Percentiles rank a stretch among this genome's conserved stretches.
Evolutionary conservation across 257 asterid species (phyloP).

Genomic region (Nicotiana noctiflora): DNA sequence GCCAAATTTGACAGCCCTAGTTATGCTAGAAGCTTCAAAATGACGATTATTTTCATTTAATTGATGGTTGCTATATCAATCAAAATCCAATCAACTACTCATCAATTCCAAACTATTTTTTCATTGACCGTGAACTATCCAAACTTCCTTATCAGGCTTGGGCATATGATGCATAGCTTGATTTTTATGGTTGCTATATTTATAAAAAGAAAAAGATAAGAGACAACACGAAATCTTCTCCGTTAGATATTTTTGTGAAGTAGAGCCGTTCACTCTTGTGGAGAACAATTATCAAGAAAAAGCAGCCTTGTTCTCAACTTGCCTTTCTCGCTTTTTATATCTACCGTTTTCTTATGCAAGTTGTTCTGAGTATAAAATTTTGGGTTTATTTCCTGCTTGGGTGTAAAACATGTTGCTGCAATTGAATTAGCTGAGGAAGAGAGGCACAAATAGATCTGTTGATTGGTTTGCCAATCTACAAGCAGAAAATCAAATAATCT

Average conservation of each 20-base stretch:
- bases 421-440: neutral
- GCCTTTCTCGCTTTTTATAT: neutral
- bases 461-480: neutral
- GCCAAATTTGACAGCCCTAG: too few species aligned
- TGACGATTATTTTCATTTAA: neutral
- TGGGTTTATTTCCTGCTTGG: neutral
- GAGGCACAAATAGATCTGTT: neutral
- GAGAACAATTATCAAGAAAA: neutral
- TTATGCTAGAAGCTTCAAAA: neutral
- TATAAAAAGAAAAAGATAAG: neutral
- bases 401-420: neutral
- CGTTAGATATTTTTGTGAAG: neutral
- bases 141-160: neutral
- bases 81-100: neutral
- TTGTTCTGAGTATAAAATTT: neutral
- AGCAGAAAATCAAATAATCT: neutral
- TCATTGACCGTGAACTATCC: neutral
- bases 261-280: neutral
- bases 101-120: neutral
- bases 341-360: neutral
- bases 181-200: neutral
- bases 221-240: neutral
- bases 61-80: neutral
- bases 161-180: neutral
- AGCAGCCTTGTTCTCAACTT: neutral